Conservation (phyloP, 306 rosid species). For the Cyamopsis tetragonoloba region DNA sequence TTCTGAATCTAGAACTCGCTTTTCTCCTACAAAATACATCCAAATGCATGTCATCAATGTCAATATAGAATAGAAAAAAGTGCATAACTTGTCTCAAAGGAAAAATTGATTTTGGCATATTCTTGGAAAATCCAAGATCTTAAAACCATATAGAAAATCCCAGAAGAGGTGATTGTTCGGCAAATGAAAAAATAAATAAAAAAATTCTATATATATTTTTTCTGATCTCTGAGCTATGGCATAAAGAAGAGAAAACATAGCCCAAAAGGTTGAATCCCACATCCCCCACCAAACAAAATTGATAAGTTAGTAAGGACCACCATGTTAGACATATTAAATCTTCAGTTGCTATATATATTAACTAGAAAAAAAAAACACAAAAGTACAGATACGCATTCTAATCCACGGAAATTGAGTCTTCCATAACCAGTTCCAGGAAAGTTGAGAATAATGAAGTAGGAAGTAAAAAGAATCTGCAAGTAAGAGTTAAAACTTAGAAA, state of each 20-base stretch:
- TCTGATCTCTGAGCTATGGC: constrained; percentile 11
- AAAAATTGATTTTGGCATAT: constrained; percentile 5
- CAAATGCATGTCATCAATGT: constrained; percentile 19
- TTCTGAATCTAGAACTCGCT: constrained; percentile 84
- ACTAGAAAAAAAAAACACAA: not conserved
- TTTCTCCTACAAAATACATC: constrained; percentile 71
- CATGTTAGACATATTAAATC: not conserved
- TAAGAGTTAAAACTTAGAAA: not conserved
- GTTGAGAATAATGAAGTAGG: not conserved
- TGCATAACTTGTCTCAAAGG: constrained; percentile 8
- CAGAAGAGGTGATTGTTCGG: constrained; percentile 1
- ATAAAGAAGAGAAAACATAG: constrained; percentile 3
- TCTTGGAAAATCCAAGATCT: constrained; percentile 34
- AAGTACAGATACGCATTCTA: not conserved
- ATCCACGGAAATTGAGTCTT: not conserved
- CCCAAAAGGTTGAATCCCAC: not conserved
- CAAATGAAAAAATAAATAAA: constrained; percentile 33
- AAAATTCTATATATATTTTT: no score
- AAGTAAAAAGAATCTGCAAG: constrained; percentile 14
- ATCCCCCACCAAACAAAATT: not conserved
- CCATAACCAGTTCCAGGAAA: constrained; percentile 7
- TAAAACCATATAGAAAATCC: constrained; percentile 6
- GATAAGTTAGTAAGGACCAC: not conserved
- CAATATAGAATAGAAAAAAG: constrained; percentile 20
- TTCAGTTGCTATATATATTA: not conserved